Base-by-base conservation (phyloP, 2,329 filamentous ascomycete species). In the Chaetothyriales sp. region DNA sequence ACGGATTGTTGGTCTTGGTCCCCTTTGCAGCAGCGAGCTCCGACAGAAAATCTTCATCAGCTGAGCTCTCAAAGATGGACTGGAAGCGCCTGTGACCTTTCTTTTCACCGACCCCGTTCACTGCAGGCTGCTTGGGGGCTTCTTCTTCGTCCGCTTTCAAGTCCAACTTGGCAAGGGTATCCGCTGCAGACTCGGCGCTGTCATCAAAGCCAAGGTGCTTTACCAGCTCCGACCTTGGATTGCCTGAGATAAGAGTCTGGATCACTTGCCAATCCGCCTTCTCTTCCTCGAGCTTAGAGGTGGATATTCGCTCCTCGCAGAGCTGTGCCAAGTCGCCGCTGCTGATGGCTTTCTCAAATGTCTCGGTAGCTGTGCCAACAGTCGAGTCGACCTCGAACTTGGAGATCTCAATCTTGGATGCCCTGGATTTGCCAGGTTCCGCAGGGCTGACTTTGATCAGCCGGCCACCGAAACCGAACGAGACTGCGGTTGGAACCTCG, bases 251-350 rank as follows among this genome's bases (percentile, higher is more conserved):
- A 54, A 98, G 69, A 1, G 88, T 92, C 66, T 92, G 82, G 65
- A 98, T 86, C 39, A 96, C 87, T 57, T 84, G 84, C 92, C 92
- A 98, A 66, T 96, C 90, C 3, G 86, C 84, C 72, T 88, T 95
- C 65, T 96, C 92, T 58, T 94, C 87, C 1, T 95, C 89, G 0
- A 80, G 86, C 62, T 80, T 81, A 18, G 89, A 83, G 54, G 80
- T 72, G 22, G 81, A 73, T 55, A 88, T 81, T 63, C 90, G 85
- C 19, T 81, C 76, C 62, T 89, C 81, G 64, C 89, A 95, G 54
- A 98, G 85, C 43, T 74, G 74, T 3, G 76, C 75, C 18, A 98
- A 70, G 63, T 96, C 80, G 20, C 88, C 89, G 51, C 79, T 77
- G 61, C 82, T 78, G 51, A 98, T 71, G 8, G 87, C 81, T 59